Percentiles rank a stretch among this genome's conserved stretches.
These are phyloP conservation scores for Ophiocordyceps unilateralis DNA, from an alignment of 2,329 filamentous ascomycete species.

Conservation along the genomic window DNA sequence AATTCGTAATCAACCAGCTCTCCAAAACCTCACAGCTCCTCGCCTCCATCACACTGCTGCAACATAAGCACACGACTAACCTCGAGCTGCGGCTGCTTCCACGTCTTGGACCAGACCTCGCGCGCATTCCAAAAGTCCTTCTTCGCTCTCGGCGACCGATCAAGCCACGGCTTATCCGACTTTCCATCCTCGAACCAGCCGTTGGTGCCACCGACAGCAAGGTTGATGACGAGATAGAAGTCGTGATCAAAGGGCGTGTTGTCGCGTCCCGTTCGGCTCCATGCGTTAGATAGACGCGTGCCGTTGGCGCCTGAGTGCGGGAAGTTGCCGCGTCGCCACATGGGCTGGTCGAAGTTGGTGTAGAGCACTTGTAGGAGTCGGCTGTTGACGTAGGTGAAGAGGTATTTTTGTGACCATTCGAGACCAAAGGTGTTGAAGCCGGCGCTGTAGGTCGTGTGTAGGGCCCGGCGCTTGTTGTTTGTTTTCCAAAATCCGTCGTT, in stretches of 20 bases:
- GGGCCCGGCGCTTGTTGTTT: conserved; percentile 56
- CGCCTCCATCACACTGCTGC: conserved; percentile 49
- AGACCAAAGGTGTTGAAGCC: conserved; percentile 63
- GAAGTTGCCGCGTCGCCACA: conserved; percentile 55
- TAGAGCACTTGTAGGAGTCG: conserved; percentile 68
- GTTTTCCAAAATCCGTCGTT: conserved; percentile 75
- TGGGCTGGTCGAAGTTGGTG: conserved; percentile 50
- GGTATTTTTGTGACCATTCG: conserved; percentile 77
- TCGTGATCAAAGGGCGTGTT: conserved; percentile 59
- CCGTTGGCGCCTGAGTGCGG: conserved; percentile 47
- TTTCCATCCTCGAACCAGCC: conserved; percentile 68
- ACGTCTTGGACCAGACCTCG: conserved; percentile 51
- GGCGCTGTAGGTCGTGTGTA: conserved; percentile 56
- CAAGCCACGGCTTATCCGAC: conserved; percentile 63
- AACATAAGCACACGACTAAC: conserved; percentile 54
- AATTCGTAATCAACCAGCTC: too few species aligned
- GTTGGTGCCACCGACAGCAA: conserved; percentile 62
- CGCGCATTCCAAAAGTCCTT: conserved; percentile 62
- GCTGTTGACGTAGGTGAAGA: conserved; percentile 74
- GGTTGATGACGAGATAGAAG: conserved; percentile 61
- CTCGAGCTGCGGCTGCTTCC: conserved; percentile 51
- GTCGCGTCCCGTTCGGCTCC: conserved; percentile 40
- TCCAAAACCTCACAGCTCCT: conserved; percentile 32
- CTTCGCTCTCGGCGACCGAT: conserved; percentile 46
- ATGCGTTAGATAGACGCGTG: conserved; percentile 44